phyloP scores from a whole-genome alignment of 2,329 filamentous ascomycete species.

The Calonectria leucothoes region DNA sequence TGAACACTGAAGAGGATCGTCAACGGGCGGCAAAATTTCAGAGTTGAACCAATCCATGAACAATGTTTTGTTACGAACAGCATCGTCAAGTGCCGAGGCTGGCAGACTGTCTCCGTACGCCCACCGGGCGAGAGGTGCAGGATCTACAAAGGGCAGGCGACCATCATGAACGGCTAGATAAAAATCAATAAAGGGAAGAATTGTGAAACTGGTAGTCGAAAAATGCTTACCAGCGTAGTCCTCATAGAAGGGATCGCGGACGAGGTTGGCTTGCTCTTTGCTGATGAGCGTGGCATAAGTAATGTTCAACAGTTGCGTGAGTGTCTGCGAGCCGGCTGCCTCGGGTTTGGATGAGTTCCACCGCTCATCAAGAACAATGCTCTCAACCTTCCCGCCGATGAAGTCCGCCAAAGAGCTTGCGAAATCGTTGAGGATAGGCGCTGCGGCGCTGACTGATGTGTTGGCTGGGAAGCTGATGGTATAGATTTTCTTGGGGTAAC shows the following conservation, averaged over 20 bases:
- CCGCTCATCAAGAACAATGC: background rate
- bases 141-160: slow-evolving; percentile 51
- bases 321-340: background rate
- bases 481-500: slow-evolving; percentile 3
- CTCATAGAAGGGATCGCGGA: slow-evolving; percentile 52
- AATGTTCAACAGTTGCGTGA: slow-evolving; percentile 42
- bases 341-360: background rate
- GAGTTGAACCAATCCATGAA: slow-evolving; percentile 59
- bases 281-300: slow-evolving; percentile 52
- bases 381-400: background rate
- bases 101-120: slow-evolving; percentile 47
- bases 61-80: slow-evolving; percentile 61
- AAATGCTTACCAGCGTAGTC: slow-evolving; percentile 49
- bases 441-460: background rate
- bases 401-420: background rate
- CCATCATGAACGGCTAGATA: slow-evolving; percentile 39
- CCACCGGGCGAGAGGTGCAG: slow-evolving; percentile 50
- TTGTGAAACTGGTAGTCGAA: background rate
- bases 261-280: slow-evolving; percentile 50
- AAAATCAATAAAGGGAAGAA: background rate
- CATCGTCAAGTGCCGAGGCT: slow-evolving; percentile 47
- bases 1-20: background rate
- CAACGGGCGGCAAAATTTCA: background rate
- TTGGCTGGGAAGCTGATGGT: background rate
- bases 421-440: background rate